A percentile compares a stretch with the other conserved stretches of the same genome.
These are phyloP conservation scores for Amanita polypyramis DNA, from an alignment of 768 basidiomycete species.

Conservation along the genomic window DNA sequence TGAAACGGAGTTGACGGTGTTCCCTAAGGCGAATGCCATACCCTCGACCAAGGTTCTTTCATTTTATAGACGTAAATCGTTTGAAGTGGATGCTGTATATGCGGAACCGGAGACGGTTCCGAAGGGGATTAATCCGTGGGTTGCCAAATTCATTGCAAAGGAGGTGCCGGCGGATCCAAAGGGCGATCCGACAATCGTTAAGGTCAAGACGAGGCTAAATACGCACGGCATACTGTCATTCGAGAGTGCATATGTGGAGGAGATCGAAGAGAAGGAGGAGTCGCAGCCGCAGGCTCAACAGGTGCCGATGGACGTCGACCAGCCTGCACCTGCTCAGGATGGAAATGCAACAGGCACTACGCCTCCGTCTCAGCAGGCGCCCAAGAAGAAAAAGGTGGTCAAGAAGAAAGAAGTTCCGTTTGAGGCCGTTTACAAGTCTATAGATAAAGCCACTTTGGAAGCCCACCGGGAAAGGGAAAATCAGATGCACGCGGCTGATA, in stretches of 20 bases:
- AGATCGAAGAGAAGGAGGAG: conserved; percentile 71
- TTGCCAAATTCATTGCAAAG: conserved; percentile 77
- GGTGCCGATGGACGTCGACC: conserved; percentile 5
- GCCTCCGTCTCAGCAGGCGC: conserved; percentile 30
- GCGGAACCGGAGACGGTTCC: conserved; percentile 65
- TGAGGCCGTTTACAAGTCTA: conserved; percentile 48
- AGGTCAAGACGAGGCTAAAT: conserved; percentile 87
- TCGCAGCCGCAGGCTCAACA: conserved; percentile 7
- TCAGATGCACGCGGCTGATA: conserved; percentile 84
- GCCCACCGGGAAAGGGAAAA: conserved; percentile 71
- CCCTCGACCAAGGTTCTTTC: conserved; percentile 95
- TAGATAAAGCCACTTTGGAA: conserved; percentile 60
- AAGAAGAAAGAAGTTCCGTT: conserved; percentile 80
- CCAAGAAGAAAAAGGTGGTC: conserved; percentile 81
- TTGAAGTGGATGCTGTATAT: conserved; percentile 83
- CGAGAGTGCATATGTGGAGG: conserved; percentile 79
- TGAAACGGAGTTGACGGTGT: conserved; percentile 86
- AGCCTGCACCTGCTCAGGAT: conserved; percentile 20
- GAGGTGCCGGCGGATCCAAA: conserved; percentile 56
- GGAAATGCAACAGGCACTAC: conserved; percentile 42
- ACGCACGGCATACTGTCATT: conserved; percentile 81
- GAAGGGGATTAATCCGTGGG: conserved; percentile 74
- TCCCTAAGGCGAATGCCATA: conserved; percentile 73
- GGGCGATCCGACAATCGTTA: conserved; percentile 74
- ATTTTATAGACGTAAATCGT: conserved; percentile 83